Conservation (phyloP, 1,284 basidiomycete species). For the Papiliotrema nemorosa region DNA sequence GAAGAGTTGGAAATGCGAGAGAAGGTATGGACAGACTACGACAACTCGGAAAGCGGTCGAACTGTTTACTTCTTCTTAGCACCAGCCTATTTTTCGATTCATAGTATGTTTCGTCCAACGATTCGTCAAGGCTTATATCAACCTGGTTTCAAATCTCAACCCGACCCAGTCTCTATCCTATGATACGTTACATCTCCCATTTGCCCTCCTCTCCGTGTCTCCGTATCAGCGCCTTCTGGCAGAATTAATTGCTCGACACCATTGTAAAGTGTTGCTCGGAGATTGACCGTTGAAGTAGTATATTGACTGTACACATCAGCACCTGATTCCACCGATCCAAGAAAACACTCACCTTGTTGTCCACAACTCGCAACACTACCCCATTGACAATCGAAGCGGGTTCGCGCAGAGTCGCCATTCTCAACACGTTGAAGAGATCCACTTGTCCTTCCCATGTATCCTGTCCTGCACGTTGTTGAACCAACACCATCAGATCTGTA, state of each 20-base stretch:
- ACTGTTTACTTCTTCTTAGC: no score
- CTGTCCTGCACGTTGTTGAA: constrained; percentile 63
- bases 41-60: no score
- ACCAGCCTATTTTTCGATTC: no score
- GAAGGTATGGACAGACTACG: no score
- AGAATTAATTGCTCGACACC: constrained; percentile 59
- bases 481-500: constrained; percentile 83
- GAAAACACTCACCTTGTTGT: constrained; percentile 32
- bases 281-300: constrained; percentile 85
- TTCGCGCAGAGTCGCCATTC: constrained; percentile 83
- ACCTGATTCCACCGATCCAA: not conserved
- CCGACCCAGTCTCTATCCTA: no score
- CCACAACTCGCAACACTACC: constrained; percentile 59
- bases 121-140: no score
- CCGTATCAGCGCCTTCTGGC: constrained; percentile 21
- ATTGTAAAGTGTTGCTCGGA: constrained; percentile 75
- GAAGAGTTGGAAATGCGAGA: no score
- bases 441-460: constrained; percentile 68
- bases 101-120: no score
- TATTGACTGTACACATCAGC: constrained; percentile 58
- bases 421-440: constrained; percentile 86
- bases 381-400: constrained; percentile 86
- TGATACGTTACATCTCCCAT: no score
- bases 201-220: no score
- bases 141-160: no score